A percentile compares a stretch with the other conserved stretches of the same genome.
phyloP scores from a whole-genome alignment of 2,329 filamentous ascomycete species.

The Lizonia empirigonia region DNA sequence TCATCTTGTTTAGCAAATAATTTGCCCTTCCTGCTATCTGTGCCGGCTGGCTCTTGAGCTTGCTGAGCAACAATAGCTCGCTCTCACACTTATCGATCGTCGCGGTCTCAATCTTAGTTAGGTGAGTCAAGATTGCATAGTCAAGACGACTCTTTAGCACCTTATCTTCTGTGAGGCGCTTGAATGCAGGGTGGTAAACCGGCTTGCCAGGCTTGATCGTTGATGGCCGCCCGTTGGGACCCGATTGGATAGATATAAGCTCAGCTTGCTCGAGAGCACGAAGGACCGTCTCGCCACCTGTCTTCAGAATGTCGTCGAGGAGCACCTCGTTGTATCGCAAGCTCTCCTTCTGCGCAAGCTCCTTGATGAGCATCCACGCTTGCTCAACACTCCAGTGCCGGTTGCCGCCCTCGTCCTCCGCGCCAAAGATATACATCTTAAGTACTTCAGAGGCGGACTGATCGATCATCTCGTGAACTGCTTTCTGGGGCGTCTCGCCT shows the following conservation, averaged over 20 bases:
- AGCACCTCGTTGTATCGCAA: conserved; percentile 87
- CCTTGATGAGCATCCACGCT: conserved; percentile 86
- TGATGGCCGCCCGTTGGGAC: conserved; percentile 75
- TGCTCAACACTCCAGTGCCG: conserved; percentile 81
- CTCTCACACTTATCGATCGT: conserved; percentile 78
- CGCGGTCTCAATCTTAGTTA: conserved; percentile 73
- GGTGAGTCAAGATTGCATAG: conserved; percentile 69
- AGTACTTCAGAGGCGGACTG: conserved; percentile 89
- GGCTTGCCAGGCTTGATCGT: conserved; percentile 81
- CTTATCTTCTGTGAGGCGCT: conserved; percentile 69
- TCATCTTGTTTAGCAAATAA: conserved; percentile 77
- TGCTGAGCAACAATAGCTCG: conserved; percentile 74
- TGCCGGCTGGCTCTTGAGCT: conserved; percentile 70
- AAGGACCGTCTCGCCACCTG: conserved; percentile 74
- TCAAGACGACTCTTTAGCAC: conserved; percentile 74
- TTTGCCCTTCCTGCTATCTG: conserved; percentile 70
- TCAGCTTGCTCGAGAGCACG: conserved; percentile 84
- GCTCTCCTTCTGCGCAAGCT: conserved; percentile 69
- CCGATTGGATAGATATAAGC: conserved; percentile 75
- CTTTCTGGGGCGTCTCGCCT: conserved; percentile 80
- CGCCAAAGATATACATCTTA: conserved; percentile 82
- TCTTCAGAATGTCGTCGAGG: conserved; percentile 74
- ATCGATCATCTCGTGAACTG: conserved; percentile 85
- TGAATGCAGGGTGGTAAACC: conserved; percentile 84
- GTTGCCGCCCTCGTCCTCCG: conserved; percentile 58